Base-by-base conservation (phyloP, 2,329 filamentous ascomycete species). In the Sordariomycetes sp. region DNA sequence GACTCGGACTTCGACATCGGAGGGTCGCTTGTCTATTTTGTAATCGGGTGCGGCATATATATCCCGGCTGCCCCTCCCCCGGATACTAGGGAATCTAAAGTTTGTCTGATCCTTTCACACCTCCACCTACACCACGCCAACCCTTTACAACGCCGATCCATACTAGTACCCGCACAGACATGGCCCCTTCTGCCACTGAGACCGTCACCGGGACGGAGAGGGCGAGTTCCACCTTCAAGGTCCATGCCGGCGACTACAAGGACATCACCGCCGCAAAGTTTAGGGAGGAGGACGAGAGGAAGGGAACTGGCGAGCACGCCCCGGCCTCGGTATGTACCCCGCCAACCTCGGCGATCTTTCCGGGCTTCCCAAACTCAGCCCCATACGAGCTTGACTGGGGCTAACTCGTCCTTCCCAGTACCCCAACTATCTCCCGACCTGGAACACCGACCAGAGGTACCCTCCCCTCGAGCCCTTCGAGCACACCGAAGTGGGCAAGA, bases 401-500 rank as follows among this genome's bases (percentile, higher is more conserved):
- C 35, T 55, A 48, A 48, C 22, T 11, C 34, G 48, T 28, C 32
- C 43, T 24, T n/a, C 22, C 32, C 14, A 83, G 67, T 91, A 89
- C 63, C 84, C 84, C 3, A 77, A 90, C 66, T 92, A 92, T 68
- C 79, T 90, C 10, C 87, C 87, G 2, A 84, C 82, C 1, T 90
- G 86, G 86, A 79, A 87, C 65, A 76, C 78, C 48, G 76, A 83
- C 62, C 80, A 85, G 70, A 78, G 77, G 62, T 88, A 85, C 65
- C 77, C 82, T 59, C 85, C 88, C 7, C 77, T 89, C 8, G 73
- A 85, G 61, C 81, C 79, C 1, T 92, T 90, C 64, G 78, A 87
- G 67, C 87, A 90, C 68, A 80, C 82, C 62, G 88, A 93, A 59
- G 88, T 88, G 65, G 89, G 88, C 64, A 85, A 86, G 65, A 85